phyloP scores from a whole-genome alignment of 352 stramenopile genomes.

The Peronospora destructor region DNA sequence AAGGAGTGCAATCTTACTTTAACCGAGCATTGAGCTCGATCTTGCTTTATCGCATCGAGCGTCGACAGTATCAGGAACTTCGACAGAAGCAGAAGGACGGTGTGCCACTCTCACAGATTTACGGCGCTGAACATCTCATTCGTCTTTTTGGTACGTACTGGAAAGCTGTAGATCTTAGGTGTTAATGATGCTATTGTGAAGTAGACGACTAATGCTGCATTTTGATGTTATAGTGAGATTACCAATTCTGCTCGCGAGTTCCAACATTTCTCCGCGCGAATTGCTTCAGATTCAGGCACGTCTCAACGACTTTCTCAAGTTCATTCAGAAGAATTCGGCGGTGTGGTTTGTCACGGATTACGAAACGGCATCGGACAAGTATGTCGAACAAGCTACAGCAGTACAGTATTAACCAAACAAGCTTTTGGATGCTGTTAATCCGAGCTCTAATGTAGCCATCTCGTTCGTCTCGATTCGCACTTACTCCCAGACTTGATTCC shows the following conservation, averaged over 20 bases:
- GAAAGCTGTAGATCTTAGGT: neutral
- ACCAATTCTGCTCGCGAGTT: slow-evolving; percentile 59
- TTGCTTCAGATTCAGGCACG: slow-evolving; percentile 58
- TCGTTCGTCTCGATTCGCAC: slow-evolving; percentile 5
- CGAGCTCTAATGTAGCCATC: slow-evolving; percentile 12
- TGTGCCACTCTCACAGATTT: slow-evolving; percentile 81
- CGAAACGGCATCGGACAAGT: slow-evolving; percentile 44
- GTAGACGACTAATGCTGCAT: neutral
- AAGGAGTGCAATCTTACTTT: slow-evolving; percentile 86
- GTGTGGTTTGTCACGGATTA: slow-evolving; percentile 70
- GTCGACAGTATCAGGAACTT: slow-evolving; percentile 83
- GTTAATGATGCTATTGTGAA: no score
- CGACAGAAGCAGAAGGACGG: slow-evolving; percentile 43
- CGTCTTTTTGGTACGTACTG: slow-evolving; percentile 79
- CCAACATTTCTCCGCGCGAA: slow-evolving; percentile 52
- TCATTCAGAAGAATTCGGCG: slow-evolving; percentile 69
- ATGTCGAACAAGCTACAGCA: slow-evolving; percentile 36
- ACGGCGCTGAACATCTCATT: slow-evolving; percentile 88
- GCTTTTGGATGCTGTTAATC: no score
- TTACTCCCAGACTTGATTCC: neutral
- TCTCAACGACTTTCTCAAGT: slow-evolving; percentile 82
- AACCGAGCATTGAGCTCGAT: slow-evolving; percentile 84
- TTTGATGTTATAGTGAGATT: slow-evolving; percentile 54
- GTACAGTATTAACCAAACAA: slow-evolving; percentile 8
- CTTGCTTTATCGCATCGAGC: slow-evolving; percentile 88